Evolutionary conservation across 768 basidiomycete species (phyloP), one percentile per base, ranked within the genome.

Genomic region (Strobilomyces dryophilus): DNA sequence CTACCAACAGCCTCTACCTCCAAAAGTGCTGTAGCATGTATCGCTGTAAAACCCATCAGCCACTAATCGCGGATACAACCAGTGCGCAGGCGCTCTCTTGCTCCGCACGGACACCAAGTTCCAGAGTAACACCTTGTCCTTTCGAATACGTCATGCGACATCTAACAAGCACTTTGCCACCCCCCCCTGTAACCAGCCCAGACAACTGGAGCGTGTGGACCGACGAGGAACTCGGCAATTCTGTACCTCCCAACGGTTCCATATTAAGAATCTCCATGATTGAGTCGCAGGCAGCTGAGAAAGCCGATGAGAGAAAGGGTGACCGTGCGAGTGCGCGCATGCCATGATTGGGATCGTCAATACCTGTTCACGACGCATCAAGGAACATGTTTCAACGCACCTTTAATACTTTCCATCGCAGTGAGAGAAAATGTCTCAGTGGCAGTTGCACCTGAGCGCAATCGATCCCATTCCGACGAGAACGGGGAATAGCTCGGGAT

Each of bases 261-360:
- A 99, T 98, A 67, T 92, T 89, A 57, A 98, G 84, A 29, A 98
- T 89, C 65, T 97, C 95, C 61, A 95, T 82, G 62, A 98, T 88
- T 26, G 95, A 97, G 66, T 94, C 89, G 71, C 95, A 97, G 11
- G 95, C 95, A 63, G 93, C 95, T 95, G 66, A 44, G 58, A 53
- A 20, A 55, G 52, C 40, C 26, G 35, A 66, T 45, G 57, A 53
- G 31, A 55, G 50, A 39, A 21, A 36, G 10, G 20, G 43, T 14
- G 21, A 18, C 29, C 60, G 57, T 53, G 61, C 34, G 60, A 59
- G 56, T 51, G 35, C 36, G 48, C 43, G 27, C 12, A 46, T 54
- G 34, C 46, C 67, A 49, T 27, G 31, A 55, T 57, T 59, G 56
- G 52, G 60, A 40, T 48, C 49, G 45, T 63, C 52, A 65, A 49